Evolutionary conservation across 1,284 basidiomycete genomes (phyloP), one percentile per base, ranked within the genome.

Genomic region (Ceratobasidium sp.): DNA sequence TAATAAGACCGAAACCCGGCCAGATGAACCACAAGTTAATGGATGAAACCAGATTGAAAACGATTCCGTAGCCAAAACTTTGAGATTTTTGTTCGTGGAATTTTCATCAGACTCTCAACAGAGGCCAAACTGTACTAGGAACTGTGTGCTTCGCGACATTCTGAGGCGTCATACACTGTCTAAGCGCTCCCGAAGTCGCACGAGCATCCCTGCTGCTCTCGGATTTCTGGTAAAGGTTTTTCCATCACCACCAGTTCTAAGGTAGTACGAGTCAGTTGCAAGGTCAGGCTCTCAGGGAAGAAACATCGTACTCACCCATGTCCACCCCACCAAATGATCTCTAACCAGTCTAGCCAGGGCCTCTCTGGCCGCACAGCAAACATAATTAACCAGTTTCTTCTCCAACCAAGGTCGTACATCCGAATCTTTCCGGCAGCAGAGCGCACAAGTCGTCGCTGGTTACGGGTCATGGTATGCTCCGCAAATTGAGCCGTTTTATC

Each of bases 401-500:
- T 86, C 90, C 90, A 93, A 6, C 95, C 95, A 3, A 96, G 81
- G 83, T 96, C 91, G 81, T 95, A 97, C 20, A 94, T 80, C 28
- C 89, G 89, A 70, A 96, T 89, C 23, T 87, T 83, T 2, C 88
- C 85, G 79, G 94, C 93, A 23, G 93, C 93, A 23, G 89, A 87
- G 65, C 88, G 89, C 0, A 96, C 90, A 2, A 93, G 86, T 42
- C 87, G 84, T 40, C 94, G 89, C 84, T 97, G 95, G 1, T 84
- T 82, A 76, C 88, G 90, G 0, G 91, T 91, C 13, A 97, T 87
- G 79, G 95, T 91, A 79, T 94, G 90, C 82, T 96, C 94, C n/a
- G 90, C 83, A 83, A 85, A n/a, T 77, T 81, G 80, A 79, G 10
- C 74, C 71, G 20, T 65, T 54, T 23, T 59, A 78, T 20, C 61